Conservation (phyloP, 176 grass and related monocot species). For the Themeda triandra region DNA sequence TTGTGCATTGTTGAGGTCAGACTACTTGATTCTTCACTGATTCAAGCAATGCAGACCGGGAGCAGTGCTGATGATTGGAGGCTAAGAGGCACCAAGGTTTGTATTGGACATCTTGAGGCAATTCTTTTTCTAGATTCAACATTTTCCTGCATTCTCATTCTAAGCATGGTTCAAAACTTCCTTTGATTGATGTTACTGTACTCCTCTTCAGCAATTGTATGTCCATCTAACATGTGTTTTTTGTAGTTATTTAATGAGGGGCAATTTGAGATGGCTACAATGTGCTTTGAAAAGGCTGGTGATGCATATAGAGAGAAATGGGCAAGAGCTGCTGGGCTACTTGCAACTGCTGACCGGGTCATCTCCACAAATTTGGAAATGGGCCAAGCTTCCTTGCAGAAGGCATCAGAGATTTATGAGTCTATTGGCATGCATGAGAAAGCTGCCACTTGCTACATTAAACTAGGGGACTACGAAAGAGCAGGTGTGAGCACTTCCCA, state of each 20-base stretch:
- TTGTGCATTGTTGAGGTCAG: constrained; percentile 76
- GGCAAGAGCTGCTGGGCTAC: constrained; percentile 78
- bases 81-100: constrained; percentile 65
- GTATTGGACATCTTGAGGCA: neutral
- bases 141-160: neutral
- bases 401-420: constrained; percentile 77
- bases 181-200: neutral
- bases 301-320: constrained; percentile 65
- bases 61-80: constrained; percentile 80
- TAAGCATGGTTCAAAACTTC: neutral
- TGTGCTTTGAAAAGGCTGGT: constrained; percentile 91
- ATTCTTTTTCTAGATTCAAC: neutral
- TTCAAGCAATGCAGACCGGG: constrained; percentile 60
- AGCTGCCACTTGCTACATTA: constrained; percentile 70
- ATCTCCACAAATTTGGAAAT: constrained; percentile 47
- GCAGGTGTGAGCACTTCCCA: constrained; percentile 48
- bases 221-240: neutral
- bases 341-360: constrained; percentile 51
- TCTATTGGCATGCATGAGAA: constrained; percentile 70
- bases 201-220: neutral
- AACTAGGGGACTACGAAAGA: constrained; percentile 59
- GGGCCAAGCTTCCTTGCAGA: constrained; percentile 40
- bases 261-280: constrained; percentile 79
- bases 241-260: constrained; percentile 69
- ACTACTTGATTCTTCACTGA: constrained; percentile 54